A percentile compares a stretch with the other conserved stretches of the same genome.
Conservation (phyloP, 306 rosid species). For the Vigna mungo region DNA sequence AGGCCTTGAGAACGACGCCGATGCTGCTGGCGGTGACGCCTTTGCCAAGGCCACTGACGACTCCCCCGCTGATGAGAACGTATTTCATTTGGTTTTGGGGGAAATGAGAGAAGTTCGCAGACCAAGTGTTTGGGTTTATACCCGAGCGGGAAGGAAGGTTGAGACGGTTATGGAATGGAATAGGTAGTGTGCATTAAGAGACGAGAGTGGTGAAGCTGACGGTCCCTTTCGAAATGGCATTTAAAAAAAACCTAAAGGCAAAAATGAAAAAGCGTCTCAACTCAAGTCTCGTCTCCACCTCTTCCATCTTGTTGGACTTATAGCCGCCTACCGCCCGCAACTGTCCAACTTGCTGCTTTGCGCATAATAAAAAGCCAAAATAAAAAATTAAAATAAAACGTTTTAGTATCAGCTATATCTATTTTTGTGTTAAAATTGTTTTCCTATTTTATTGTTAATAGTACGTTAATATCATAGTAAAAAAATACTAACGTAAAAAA, state of each 20-base stretch:
- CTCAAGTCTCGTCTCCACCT: neutral
- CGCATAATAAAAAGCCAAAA: neutral
- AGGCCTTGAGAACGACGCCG: slow-evolving; percentile 94
- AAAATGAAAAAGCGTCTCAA: neutral
- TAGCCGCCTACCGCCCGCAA: neutral
- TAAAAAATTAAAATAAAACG: too few species aligned
- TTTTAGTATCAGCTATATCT: too few species aligned
- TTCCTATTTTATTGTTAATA: too few species aligned
- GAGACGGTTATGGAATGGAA: neutral
- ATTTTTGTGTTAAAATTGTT: too few species aligned
- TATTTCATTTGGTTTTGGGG: slow-evolving; percentile 67
- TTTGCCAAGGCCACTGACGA: slow-evolving; percentile 98
- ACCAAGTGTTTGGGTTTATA: slow-evolving; percentile 54
- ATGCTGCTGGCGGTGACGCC: slow-evolving; percentile 99
- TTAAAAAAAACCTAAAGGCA: slow-evolving; percentile 18
- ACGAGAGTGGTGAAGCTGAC: neutral
- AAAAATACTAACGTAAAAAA: too few species aligned
- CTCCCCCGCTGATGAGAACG: slow-evolving; percentile 91
- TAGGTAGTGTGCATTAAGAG: neutral
- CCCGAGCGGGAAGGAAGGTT: slow-evolving; percentile 56
- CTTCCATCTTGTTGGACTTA: neutral
- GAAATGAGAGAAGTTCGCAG: slow-evolving; percentile 15
- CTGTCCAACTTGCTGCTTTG: slow-evolving; percentile 25
- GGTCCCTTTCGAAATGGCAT: slow-evolving; percentile 31
- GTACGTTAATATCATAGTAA: too few species aligned